Evolutionary conservation across 148 eudicot genomes (phyloP), one percentile per base, ranked within the genome.

Genomic region (Rhododendron ferrugineum): DNA sequence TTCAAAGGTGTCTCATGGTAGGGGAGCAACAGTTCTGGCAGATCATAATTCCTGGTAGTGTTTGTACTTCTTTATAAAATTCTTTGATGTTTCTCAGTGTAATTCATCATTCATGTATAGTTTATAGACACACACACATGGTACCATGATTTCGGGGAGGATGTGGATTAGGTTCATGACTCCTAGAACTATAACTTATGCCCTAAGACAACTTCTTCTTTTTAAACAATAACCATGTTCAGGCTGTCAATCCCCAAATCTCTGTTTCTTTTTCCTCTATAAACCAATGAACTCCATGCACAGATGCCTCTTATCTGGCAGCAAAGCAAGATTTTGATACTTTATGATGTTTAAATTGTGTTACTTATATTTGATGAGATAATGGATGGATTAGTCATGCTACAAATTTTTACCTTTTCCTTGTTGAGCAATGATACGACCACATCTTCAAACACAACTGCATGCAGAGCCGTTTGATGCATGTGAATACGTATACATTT

Each of bases 111-210:
- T 14, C 75, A 30, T 47, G 32, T 1, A 79, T 83, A 58, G 14
- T 42, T 84, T 81, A 52, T 42, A 80, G 84, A 26, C 82, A 58
- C 85, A 86, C 76, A 86, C 75, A 70, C 75, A 70, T 83, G 88
- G 87, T 84, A 44, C 86, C 52, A 84, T 86, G n/a, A 88, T 82
- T 88, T 52, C 30, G 54, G 62, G 81, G 85, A 73, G 79, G 56
- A 81, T 87, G 85, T 88, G 87, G 92, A 87, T 90, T 88, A 81
- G 88, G 87, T 87, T 83, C 56, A 90, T 87, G 88, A 88, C 88
- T 82, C 84, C 66, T 18, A 36, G 42, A 79, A 52, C 22, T 49
- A 40, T 40, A 40, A 40, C 44, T 40, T 60, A 75, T 50, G 86
- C 90, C 70, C 73, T 50, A 6, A n/a, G 36, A 40, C 70, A 84